Percentiles rank a stretch among this genome's conserved stretches.
phyloP scores from a whole-genome alignment of 768 basidiomycete species.

The Baorangia bicolor region DNA sequence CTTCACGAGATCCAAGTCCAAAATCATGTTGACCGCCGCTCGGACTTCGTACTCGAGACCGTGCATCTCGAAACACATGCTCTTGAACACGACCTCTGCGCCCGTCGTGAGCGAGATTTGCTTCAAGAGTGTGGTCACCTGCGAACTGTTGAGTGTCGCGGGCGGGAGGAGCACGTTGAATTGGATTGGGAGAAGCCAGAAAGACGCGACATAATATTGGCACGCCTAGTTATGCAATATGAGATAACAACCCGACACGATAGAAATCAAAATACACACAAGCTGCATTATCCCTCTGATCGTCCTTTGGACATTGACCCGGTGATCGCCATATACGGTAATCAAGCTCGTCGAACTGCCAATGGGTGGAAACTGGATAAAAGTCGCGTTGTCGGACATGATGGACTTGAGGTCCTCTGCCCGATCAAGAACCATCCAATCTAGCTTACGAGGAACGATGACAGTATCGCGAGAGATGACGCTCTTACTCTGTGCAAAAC shows the following conservation, averaged over 20 bases:
- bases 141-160: conserved; percentile 73
- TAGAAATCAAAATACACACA: conserved; percentile 48
- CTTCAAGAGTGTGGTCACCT: conserved; percentile 82
- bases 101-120: conserved; percentile 85
- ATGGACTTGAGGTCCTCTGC: conserved; percentile 87
- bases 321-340: conserved; percentile 90
- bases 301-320: conserved; percentile 92
- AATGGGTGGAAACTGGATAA: conserved; percentile 89
- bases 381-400: conserved; percentile 97
- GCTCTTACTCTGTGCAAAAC: conserved; percentile 64
- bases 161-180: conserved; percentile 91
- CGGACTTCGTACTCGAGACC: conserved; percentile 92
- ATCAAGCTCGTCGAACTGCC: conserved; percentile 92
- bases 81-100: conserved; percentile 94
- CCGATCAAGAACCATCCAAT: conserved; percentile 99
- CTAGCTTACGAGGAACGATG: conserved; percentile 92
- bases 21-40: conserved; percentile 76
- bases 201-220: conserved; percentile 94
- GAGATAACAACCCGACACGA: conserved; percentile 21
- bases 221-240: conserved; percentile 61
- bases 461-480: conserved; percentile 92
- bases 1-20: conserved; percentile 92
- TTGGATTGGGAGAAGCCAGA: conserved; percentile 93
- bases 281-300: conserved; percentile 93
- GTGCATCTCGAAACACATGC: conserved; percentile 97